Evolutionary conservation across 768 basidiomycete genomes (phyloP).

Genomic region (Amanita pseudoporphyria): DNA sequence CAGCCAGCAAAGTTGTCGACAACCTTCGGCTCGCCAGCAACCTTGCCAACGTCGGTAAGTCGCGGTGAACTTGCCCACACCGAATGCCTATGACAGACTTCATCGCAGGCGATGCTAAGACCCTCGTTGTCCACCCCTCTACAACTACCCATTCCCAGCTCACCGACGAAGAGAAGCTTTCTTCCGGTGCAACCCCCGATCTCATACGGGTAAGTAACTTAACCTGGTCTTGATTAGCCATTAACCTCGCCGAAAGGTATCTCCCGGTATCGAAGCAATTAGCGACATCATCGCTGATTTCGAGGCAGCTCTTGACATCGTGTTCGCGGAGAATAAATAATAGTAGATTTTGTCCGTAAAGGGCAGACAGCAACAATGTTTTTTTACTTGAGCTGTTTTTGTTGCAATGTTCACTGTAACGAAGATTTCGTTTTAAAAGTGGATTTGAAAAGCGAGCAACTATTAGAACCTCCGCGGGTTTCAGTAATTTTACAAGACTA

Average conservation of each 20-base stretch:
- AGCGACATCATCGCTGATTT: constrained; percentile 34
- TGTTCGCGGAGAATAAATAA: constrained; percentile 10
- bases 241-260: constrained; percentile 14
- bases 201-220: constrained; percentile 51
- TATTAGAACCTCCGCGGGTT: no score
- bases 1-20: constrained; percentile 58
- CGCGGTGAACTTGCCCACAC: background rate
- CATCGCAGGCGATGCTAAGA: constrained; percentile 56
- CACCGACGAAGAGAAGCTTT: constrained; percentile 44
- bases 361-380: no score
- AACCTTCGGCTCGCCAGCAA: constrained; percentile 60
- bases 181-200: constrained; percentile 67
- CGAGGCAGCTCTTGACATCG: constrained; percentile 25
- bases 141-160: constrained; percentile 73
- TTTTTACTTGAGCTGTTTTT: no score
- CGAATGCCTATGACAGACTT: background rate
- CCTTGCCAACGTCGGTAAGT: constrained; percentile 61
- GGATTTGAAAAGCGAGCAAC: no score
- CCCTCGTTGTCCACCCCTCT: constrained; percentile 70
- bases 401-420: no score
- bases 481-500: background rate
- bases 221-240: background rate
- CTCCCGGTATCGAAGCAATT: constrained; percentile 32
- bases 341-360: no score
- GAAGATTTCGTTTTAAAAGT: no score